A percentile compares a stretch with the other conserved stretches of the same genome.
Evolutionary conservation across 495 filamentous ascomycete genomes (phyloP).

Genomic region (Viridothelium virens): DNA sequence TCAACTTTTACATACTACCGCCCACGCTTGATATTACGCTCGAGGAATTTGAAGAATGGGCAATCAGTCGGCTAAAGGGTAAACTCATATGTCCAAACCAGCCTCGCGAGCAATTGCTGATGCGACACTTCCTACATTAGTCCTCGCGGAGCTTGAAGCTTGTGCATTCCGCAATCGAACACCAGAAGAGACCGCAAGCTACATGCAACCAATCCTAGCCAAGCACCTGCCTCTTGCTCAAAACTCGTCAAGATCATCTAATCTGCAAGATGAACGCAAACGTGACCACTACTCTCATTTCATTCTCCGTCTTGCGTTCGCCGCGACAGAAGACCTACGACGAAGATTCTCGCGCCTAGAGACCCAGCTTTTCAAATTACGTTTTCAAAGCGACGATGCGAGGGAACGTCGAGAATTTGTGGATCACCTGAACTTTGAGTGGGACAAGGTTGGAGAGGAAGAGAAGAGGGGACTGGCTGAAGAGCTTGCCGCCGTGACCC

Average conservation of each 20-base stretch:
- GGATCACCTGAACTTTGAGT: conserved; percentile 66
- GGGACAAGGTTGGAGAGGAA: conserved; percentile 69
- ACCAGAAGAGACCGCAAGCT: conserved; percentile 62
- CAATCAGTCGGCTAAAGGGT: conserved; percentile 85
- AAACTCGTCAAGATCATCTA: conserved; percentile 56
- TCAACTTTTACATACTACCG: conserved; percentile 86
- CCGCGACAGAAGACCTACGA: conserved; percentile 84
- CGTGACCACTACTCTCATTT: conserved; percentile 99
- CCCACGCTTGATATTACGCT: conserved; percentile 92
- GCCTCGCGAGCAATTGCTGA: background rate
- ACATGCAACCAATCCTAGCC: conserved; percentile 72
- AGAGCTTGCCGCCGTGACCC: conserved; percentile 46
- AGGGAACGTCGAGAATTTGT: conserved; percentile 69
- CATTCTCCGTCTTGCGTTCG: conserved; percentile 89
- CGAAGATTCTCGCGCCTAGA: conserved; percentile 80
- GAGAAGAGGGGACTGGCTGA: conserved; percentile 55
- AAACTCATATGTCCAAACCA: conserved; percentile 10
- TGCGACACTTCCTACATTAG: conserved; percentile 38
- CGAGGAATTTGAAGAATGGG: conserved; percentile 98
- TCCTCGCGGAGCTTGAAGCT: conserved; percentile 90
- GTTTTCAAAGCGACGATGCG: conserved; percentile 62
- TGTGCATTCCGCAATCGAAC: conserved; percentile 90
- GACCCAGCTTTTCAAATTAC: conserved; percentile 74
- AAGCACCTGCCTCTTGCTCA: conserved; percentile 80
- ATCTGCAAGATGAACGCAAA: conserved; percentile 65